These are phyloP conservation scores for Candida vartiovaarae DNA, from an alignment of 805 yeast species.

Conservation along the genomic window DNA sequence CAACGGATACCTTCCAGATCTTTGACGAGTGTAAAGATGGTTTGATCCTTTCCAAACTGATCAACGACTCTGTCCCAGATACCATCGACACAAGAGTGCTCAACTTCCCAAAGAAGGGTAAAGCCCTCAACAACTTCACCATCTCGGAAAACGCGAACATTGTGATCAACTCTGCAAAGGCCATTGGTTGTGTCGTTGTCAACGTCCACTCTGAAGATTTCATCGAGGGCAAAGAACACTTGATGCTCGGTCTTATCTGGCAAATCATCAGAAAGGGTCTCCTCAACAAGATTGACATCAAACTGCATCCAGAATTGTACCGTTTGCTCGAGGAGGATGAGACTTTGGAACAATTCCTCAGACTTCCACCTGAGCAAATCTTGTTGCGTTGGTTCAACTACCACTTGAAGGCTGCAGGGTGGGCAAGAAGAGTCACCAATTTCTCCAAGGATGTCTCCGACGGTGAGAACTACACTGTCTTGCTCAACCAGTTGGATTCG, in stretches of 20 bases:
- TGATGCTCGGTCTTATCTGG: constrained; percentile 90
- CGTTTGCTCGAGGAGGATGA: constrained; percentile 94
- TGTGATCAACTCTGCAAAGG: constrained; percentile 97
- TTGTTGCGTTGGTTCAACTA: constrained; percentile 95
- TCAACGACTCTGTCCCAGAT: constrained; percentile 97
- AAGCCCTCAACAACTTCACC: constrained; percentile 83
- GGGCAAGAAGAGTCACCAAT: constrained; percentile 79
- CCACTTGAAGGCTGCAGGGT: constrained; percentile 88
- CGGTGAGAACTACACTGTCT: constrained; percentile 90
- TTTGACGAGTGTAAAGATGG: constrained; percentile 98
- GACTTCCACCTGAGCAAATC: constrained; percentile 97
- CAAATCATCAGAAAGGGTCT: constrained; percentile 96
- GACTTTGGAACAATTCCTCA: constrained; percentile 90
- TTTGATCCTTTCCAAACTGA: constrained; percentile 81
- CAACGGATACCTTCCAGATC: constrained; percentile 88
- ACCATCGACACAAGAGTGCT: constrained; percentile 97
- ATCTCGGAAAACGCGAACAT: constrained; percentile 97
- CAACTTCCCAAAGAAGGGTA: constrained; percentile 77
- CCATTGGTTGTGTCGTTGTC: constrained; percentile 96
- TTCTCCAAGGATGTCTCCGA: constrained; percentile 85
- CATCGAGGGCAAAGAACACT: constrained; percentile 88
- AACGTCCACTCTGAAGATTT: constrained; percentile 96
- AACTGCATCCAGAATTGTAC: constrained; percentile 92
- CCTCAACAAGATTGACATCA: constrained; percentile 90
- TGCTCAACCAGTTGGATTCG: constrained; percentile 84